Conservation (phyloP, 768 basidiomycete species). For the Agaricus sinodeliciosus region DNA sequence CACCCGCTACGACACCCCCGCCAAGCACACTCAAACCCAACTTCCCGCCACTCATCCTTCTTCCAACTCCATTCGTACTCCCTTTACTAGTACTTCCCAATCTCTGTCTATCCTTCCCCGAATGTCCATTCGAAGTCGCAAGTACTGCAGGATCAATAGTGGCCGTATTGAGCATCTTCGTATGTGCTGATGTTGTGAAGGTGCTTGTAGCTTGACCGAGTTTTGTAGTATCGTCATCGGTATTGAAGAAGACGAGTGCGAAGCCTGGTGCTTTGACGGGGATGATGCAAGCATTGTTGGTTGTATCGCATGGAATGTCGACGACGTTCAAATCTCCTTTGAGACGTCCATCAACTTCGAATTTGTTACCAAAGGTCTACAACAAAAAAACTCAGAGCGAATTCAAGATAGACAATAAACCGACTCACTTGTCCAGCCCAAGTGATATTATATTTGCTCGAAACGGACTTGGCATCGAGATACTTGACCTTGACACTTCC, state of each 20-base stretch:
- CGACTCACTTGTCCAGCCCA: slow-evolving; percentile 68
- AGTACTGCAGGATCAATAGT: slow-evolving; percentile 49
- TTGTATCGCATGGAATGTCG: slow-evolving; percentile 53
- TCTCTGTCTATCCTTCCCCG: slow-evolving; percentile 16
- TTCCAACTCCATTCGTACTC: slow-evolving; percentile 10
- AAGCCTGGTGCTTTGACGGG: slow-evolving; percentile 65
- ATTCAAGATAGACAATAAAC: not conserved
- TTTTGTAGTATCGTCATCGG: slow-evolving; percentile 10
- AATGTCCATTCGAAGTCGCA: slow-evolving; percentile 45
- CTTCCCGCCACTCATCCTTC: not conserved
- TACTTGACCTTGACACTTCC: slow-evolving; percentile 48
- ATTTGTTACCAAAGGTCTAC: slow-evolving; percentile 55
- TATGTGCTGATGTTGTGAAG: slow-evolving; percentile 53
- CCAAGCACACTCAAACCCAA: slow-evolving; percentile 1
- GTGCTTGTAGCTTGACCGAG: slow-evolving; percentile 28
- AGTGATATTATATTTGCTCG: slow-evolving; percentile 58
- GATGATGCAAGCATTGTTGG: slow-evolving; percentile 47
- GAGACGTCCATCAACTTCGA: slow-evolving; percentile 63
- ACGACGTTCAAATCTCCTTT: slow-evolving; percentile 47
- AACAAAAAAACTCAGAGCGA: not conserved
- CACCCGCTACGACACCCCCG: not conserved
- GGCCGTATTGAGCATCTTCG: slow-evolving; percentile 46
- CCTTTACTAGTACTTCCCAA: slow-evolving; percentile 22
- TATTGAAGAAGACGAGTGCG: slow-evolving; percentile 66
- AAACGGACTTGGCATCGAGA: slow-evolving; percentile 46